Evolutionary conservation across 2,329 filamentous ascomycete species (phyloP).

Genomic region (Alternaria infectoria): DNA sequence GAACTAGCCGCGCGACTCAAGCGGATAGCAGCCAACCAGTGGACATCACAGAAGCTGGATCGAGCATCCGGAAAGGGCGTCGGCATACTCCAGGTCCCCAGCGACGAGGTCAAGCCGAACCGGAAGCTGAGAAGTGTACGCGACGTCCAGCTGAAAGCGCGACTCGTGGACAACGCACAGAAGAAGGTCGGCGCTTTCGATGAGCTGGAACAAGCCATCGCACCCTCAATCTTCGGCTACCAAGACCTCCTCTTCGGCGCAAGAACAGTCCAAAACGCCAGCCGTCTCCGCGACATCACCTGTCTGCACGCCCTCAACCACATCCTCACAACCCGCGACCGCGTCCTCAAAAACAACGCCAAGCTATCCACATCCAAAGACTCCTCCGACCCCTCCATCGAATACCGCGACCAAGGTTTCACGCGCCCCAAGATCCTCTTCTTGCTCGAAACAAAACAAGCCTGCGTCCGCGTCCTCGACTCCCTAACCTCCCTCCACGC

Average conservation of each 20-base stretch:
- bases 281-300: conserved; percentile 71
- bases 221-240: conserved; percentile 79
- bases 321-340: conserved; percentile 89
- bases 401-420: conserved; percentile 91
- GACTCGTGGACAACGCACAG: conserved; percentile 38
- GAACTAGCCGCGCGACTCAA: conserved; percentile 61
- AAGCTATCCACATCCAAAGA: conserved; percentile 72
- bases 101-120: conserved; percentile 20
- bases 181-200: conserved; percentile 59
- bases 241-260: conserved; percentile 79
- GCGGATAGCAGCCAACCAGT: conserved; percentile 56
- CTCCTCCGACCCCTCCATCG: conserved; percentile 65
- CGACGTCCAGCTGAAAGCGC: conserved; percentile 43
- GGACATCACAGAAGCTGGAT: conserved; percentile 52
- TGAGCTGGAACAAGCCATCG: conserved; percentile 67
- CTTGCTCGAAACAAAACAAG: conserved; percentile 85
- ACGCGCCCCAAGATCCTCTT: conserved; percentile 93
- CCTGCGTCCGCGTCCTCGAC: conserved; percentile 79
- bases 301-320: conserved; percentile 91
- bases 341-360: conserved; percentile 90
- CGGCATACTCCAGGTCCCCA: conserved; percentile 37
- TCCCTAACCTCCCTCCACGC: conserved; percentile 76
- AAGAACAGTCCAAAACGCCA: conserved; percentile 71
- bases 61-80: conserved; percentile 25
- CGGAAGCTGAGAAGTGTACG: conserved; percentile 31